Evolutionary conservation across 352 stramenopile genomes (phyloP).

Genomic region (Phytophthora sp.): DNA sequence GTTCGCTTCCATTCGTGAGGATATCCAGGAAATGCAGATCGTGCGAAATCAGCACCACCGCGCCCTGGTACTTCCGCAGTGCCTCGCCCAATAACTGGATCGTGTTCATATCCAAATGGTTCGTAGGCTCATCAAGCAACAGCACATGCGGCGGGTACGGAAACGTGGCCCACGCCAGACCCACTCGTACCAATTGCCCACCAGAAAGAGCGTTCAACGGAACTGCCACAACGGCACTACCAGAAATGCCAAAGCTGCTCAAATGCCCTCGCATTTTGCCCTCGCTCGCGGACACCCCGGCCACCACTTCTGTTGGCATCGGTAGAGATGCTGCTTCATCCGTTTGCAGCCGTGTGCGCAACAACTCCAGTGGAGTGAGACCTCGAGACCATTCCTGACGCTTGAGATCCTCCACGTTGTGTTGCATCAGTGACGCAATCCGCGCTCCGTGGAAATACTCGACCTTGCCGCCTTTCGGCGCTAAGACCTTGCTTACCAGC

Average conservation of each 20-base stretch:
- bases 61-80: slow-evolving; percentile 57
- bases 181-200: slow-evolving; percentile 58
- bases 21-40: slow-evolving; percentile 67
- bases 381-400: slow-evolving; percentile 49
- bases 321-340: slow-evolving; percentile 31
- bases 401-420: slow-evolving; percentile 71
- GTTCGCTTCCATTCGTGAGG: slow-evolving; percentile 31
- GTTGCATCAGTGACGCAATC: slow-evolving; percentile 63
- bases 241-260: slow-evolving; percentile 55
- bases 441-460: slow-evolving; percentile 56
- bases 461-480: slow-evolving; percentile 48
- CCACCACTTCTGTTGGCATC: background rate
- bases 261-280: slow-evolving; percentile 52
- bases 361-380: slow-evolving; percentile 52
- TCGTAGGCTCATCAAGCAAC: slow-evolving; percentile 93
- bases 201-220: slow-evolving; percentile 52
- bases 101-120: slow-evolving; percentile 92
- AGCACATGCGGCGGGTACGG: slow-evolving; percentile 92
- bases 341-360: slow-evolving; percentile 44
- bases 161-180: slow-evolving; percentile 57
- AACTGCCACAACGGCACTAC: slow-evolving; percentile 38
- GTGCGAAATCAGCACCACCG: slow-evolving; percentile 71
- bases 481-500: slow-evolving; percentile 88
- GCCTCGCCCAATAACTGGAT: slow-evolving; percentile 78
- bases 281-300: slow-evolving; percentile 22